A percentile compares a stretch with the other conserved stretches of the same genome.
Conservation (phyloP, 1,139 yeast species). For the Pichia sp. region DNA sequence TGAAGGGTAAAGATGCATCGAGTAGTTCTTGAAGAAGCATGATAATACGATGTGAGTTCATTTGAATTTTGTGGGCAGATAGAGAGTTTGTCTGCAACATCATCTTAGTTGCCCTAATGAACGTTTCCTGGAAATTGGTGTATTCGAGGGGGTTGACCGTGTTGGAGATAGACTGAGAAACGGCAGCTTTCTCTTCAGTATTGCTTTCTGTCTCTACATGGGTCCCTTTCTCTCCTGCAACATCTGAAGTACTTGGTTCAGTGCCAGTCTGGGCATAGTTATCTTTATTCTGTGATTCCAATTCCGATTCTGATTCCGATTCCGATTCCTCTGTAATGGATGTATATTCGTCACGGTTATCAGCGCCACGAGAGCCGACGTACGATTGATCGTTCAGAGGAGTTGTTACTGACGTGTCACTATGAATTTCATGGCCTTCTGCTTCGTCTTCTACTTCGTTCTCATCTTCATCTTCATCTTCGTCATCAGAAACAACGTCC, state of each 20-base stretch:
- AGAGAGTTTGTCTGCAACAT: conserved; percentile 53
- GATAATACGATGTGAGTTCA: conserved; percentile 59
- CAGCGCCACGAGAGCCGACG: no score
- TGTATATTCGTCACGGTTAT: conserved; percentile 1
- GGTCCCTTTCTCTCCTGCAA: no score
- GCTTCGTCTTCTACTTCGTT: conserved; percentile 6
- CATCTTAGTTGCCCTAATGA: conserved; percentile 46
- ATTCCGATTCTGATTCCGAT: no score
- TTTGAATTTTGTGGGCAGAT: conserved; percentile 49
- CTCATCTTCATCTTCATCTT: conserved; percentile 21
- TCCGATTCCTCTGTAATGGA: no score
- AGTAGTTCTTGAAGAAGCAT: conserved; percentile 60
- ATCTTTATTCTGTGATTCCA: no score
- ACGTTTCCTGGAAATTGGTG: conserved; percentile 44
- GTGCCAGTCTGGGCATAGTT: no score
- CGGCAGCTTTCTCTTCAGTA: background rate
- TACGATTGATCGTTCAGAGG: no score
- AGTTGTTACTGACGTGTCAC: background rate
- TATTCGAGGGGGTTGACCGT: conserved; percentile 44
- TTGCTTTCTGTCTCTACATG: background rate
- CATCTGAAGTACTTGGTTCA: no score
- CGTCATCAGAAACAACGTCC: conserved; percentile 25
- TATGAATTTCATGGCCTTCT: conserved; percentile 3
- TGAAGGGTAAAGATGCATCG: conserved; percentile 68
- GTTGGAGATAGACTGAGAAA: conserved; percentile 11